A percentile compares a stretch with the other conserved stretches of the same genome.
Conservation (phyloP, 768 basidiomycete genomes). For the Tulasnella sp. region DNA sequence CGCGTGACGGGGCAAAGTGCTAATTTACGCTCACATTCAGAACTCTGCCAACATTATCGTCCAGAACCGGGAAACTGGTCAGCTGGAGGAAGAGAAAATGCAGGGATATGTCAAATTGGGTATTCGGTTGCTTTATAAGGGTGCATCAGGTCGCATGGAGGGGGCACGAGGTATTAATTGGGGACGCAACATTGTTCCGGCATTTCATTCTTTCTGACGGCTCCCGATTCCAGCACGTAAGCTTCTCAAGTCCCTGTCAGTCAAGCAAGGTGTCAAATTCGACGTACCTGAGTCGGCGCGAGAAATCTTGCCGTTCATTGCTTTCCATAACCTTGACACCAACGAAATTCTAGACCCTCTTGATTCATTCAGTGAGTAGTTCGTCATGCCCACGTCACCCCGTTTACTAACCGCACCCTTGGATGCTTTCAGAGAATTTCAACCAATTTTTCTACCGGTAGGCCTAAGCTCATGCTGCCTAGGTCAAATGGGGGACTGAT, state of each 20-base stretch:
- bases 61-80: constrained; percentile 85
- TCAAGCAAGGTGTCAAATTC: constrained; percentile 92
- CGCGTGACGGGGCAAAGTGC: neutral
- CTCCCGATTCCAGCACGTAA: constrained; percentile 47
- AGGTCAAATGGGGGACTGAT: neutral
- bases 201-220: neutral
- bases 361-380: constrained; percentile 64
- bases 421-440: constrained; percentile 60
- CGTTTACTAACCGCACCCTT: neutral
- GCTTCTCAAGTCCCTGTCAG: constrained; percentile 80
- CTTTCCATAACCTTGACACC: constrained; percentile 78
- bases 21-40: constrained; percentile 32
- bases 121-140: constrained; percentile 86
- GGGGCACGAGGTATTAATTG: constrained; percentile 63
- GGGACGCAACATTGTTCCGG: neutral
- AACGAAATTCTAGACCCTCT: constrained; percentile 79
- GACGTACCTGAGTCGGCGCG: constrained; percentile 74
- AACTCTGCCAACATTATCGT: constrained; percentile 98
- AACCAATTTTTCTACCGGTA: constrained; percentile 86
- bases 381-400: neutral
- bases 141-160: constrained; percentile 81
- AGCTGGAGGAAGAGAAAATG: constrained; percentile 97
- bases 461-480: constrained; percentile 15
- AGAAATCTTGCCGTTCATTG: constrained; percentile 82
- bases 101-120: constrained; percentile 87